These are phyloP conservation scores for Cercospora brassicicola DNA, from an alignment of 2,329 filamentous ascomycete genomes.

Conservation along the genomic window DNA sequence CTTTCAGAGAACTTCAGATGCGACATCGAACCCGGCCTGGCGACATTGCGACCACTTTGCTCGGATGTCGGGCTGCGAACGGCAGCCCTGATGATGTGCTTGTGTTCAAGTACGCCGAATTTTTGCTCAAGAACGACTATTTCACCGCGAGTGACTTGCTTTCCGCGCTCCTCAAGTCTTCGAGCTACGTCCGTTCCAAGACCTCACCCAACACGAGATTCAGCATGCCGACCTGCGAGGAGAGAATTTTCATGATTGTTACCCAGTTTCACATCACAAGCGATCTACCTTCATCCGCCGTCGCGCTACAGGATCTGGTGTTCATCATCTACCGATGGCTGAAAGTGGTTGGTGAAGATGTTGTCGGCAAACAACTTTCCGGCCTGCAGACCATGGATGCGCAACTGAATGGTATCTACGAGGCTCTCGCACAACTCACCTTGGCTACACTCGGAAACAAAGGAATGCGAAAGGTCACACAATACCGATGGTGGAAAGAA, in stretches of 20 bases:
- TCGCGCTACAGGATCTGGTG: slow-evolving; percentile 27
- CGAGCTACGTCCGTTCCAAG: slow-evolving; percentile 20
- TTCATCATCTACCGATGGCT: slow-evolving; percentile 35
- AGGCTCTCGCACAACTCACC: slow-evolving; percentile 36
- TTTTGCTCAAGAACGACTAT: slow-evolving; percentile 28
- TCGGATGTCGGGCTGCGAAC: slow-evolving; percentile 28
- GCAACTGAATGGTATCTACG: slow-evolving; percentile 32
- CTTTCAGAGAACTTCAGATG: slow-evolving; percentile 24
- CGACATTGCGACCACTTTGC: slow-evolving; percentile 29
- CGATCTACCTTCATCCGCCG: slow-evolving; percentile 22
- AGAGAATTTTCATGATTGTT: slow-evolving; percentile 36
- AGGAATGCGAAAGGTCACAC: slow-evolving; percentile 28
- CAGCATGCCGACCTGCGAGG: slow-evolving; percentile 36
- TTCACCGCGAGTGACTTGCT: slow-evolving; percentile 35
- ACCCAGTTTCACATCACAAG: slow-evolving; percentile 29
- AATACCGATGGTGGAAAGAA: slow-evolving; percentile 36
- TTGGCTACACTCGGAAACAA: slow-evolving; percentile 34
- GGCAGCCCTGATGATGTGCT: slow-evolving; percentile 34
- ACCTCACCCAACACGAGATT: slow-evolving; percentile 10
- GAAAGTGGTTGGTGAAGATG: slow-evolving; percentile 32
- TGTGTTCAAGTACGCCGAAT: slow-evolving; percentile 32
- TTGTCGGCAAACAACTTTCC: slow-evolving; percentile 36
- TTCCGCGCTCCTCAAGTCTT: slow-evolving; percentile 33
- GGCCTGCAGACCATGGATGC: slow-evolving; percentile 32
- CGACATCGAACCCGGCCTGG: slow-evolving; percentile 12